Evolutionary conservation across 2,329 filamentous ascomycete genomes (phyloP).

Genomic region (Fusarium tjaetaba): DNA sequence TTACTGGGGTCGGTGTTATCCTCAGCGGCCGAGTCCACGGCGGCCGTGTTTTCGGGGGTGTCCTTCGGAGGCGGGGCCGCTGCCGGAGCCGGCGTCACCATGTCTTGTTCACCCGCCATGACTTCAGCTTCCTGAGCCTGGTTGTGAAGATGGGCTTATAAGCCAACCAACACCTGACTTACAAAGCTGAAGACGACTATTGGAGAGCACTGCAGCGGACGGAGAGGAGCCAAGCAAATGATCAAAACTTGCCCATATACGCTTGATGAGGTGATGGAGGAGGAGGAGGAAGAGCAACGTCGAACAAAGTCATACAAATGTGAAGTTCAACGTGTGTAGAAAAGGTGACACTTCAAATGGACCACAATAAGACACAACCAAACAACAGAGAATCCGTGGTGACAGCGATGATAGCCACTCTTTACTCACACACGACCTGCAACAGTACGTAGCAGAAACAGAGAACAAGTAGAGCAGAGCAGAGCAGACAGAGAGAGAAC

Average conservation of each 20-base stretch:
- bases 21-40: slow-evolving; percentile 20
- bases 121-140: slow-evolving; percentile 13
- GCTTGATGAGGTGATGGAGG: not conserved
- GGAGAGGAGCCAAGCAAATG: not conserved
- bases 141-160: not conserved
- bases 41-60: slow-evolving; percentile 29
- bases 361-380: not conserved
- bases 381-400: slow-evolving; percentile 1
- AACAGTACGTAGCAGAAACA: slow-evolving; percentile 23
- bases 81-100: slow-evolving; percentile 24
- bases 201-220: not conserved
- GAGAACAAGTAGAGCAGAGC: slow-evolving; percentile 11
- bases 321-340: slow-evolving; percentile 4
- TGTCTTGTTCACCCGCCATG: slow-evolving; percentile 31
- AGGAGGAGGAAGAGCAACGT: not conserved
- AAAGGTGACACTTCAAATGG: slow-evolving; percentile 1
- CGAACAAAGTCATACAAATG: not conserved
- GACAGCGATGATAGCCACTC: not conserved
- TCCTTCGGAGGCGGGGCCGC: slow-evolving; percentile 28
- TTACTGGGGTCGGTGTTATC: slow-evolving; percentile 20
- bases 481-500: slow-evolving; percentile 9
- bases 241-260: not conserved
- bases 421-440: slow-evolving; percentile 4
- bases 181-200: not conserved
- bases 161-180: not conserved